Percentiles rank a stretch among this genome's conserved stretches.
These are phyloP conservation scores for Pezicula rhizophila DNA, from an alignment of 2,329 filamentous ascomycete species.

Conservation along the genomic window DNA sequence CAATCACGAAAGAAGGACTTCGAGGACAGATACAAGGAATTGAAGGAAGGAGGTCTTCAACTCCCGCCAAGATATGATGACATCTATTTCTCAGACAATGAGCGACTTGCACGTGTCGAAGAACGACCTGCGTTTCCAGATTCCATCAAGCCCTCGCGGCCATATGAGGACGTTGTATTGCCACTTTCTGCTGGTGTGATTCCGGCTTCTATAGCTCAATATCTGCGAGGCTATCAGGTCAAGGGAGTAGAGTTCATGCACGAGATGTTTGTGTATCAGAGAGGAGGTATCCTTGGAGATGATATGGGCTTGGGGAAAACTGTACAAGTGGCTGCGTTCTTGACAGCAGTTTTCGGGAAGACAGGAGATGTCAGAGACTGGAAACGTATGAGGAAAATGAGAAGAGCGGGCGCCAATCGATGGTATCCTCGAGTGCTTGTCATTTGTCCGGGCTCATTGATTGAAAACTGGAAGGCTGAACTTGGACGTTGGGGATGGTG, in stretches of 20 bases:
- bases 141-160: constrained; percentile 57
- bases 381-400: constrained; percentile 83
- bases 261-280: constrained; percentile 82
- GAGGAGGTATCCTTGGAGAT: constrained; percentile 76
- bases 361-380: constrained; percentile 80
- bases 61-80: constrained; percentile 73
- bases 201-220: constrained; percentile 84
- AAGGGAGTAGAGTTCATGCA: constrained; percentile 82
- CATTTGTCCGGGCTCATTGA: constrained; percentile 81
- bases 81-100: constrained; percentile 70
- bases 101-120: constrained; percentile 51
- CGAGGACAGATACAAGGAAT: constrained; percentile 50
- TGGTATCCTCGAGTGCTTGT: constrained; percentile 87
- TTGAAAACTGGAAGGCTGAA: constrained; percentile 88
- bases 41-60: constrained; percentile 64
- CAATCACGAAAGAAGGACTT: constrained; percentile 62
- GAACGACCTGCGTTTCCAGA: constrained; percentile 65
- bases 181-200: constrained; percentile 73
- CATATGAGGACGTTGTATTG: constrained; percentile 70
- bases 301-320: constrained; percentile 99
- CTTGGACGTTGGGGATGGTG: constrained; percentile 92
- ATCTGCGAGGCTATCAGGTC: constrained; percentile 86
- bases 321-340: constrained; percentile 88
- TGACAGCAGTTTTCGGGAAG: constrained; percentile 90
- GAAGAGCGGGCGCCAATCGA: constrained; percentile 45